Conservation (phyloP, 371 early-diverging fungal genomes). For the Smittium mucronatum region DNA sequence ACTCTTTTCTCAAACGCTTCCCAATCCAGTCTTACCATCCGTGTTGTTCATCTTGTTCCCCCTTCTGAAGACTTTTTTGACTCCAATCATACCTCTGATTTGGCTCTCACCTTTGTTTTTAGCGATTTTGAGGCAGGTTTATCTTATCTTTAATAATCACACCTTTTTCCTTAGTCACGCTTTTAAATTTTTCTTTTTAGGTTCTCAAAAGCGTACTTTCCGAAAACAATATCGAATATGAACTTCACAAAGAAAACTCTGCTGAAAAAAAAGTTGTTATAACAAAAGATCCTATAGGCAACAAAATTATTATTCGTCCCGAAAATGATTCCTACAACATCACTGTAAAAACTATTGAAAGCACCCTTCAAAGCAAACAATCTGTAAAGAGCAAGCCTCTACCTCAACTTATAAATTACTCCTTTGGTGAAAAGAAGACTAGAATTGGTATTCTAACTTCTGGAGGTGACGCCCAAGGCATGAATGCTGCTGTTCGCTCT, state of each 20-base stretch:
- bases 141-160: not conserved
- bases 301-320: not conserved
- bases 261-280: not conserved
- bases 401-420: too few species aligned
- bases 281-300: constrained; percentile 6
- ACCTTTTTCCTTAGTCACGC: not conserved
- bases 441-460: constrained; percentile 69
- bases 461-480: constrained; percentile 98
- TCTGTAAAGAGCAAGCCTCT: too few species aligned
- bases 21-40: not conserved
- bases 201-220: not conserved
- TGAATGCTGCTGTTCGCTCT: constrained; percentile 96
- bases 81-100: not conserved
- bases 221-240: constrained; percentile 1
- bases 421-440: too few species aligned
- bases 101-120: not conserved
- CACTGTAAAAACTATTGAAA: not conserved
- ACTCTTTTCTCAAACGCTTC: not conserved
- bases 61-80: too few species aligned
- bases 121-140: constrained; percentile 5
- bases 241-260: not conserved
- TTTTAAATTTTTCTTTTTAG: not conserved
- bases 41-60: constrained; percentile 5
- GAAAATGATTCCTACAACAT: not conserved
- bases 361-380: too few species aligned